A percentile compares a stretch with the other conserved stretches of the same genome.
Conservation (phyloP, 306 rosid species). For the Vigna reflexopilosa region DNA sequence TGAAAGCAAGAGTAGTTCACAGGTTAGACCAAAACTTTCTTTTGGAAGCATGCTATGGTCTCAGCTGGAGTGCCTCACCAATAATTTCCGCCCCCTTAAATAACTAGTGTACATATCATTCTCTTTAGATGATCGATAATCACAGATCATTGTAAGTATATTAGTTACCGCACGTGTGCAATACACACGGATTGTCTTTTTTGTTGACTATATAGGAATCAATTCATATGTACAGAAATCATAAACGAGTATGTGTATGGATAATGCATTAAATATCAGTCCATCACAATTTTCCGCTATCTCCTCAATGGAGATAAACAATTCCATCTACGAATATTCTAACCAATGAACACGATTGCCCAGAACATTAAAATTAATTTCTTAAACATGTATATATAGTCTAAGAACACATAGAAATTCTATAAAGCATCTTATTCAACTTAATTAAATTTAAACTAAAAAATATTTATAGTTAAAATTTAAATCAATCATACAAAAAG, state of each 20-base stretch:
- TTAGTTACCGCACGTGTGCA: too few species aligned
- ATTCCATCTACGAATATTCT: background rate
- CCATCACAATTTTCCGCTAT: too few species aligned
- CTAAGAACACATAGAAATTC: too few species aligned
- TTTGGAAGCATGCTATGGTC: conserved; percentile 71
- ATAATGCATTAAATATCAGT: too few species aligned
- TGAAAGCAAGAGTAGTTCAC: background rate
- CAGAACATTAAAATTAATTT: background rate
- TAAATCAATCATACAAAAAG: background rate
- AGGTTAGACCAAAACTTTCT: conserved; percentile 53
- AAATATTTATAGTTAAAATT: background rate
- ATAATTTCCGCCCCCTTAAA: conserved; percentile 46
- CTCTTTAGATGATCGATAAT: background rate
- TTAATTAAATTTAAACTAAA: too few species aligned
- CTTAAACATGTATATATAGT: too few species aligned
- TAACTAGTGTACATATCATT: background rate
- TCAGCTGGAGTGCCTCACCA: conserved; percentile 61
- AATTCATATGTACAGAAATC: too few species aligned
- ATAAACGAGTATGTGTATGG: background rate
- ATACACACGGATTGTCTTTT: too few species aligned
- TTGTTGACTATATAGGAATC: too few species aligned
- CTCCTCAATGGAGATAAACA: too few species aligned
- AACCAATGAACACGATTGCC: background rate
- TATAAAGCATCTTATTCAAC: too few species aligned
- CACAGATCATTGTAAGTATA: background rate